Percentiles rank a stretch among this genome's conserved stretches.
Evolutionary conservation across 2,329 filamentous ascomycete species (phyloP).

Genomic region (Penicillium sp.): DNA sequence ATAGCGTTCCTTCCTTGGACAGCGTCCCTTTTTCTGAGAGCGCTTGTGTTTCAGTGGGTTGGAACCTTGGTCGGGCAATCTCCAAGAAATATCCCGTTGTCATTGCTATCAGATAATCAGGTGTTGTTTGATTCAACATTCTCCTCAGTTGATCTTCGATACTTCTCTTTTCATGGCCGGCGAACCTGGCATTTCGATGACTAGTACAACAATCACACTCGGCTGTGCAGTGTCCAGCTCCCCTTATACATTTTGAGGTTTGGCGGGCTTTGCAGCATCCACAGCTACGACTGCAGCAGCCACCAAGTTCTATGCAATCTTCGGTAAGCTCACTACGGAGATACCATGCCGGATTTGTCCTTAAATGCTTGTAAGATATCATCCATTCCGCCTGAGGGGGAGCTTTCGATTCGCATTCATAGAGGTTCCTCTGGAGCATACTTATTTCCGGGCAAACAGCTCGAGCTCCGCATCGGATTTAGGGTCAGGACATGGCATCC

Average conservation of each 20-base stretch:
- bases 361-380: neutral
- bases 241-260: neutral
- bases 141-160: neutral
- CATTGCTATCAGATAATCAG: neutral
- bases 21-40: neutral
- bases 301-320: neutral
- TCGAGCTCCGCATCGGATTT: neutral
- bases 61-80: neutral
- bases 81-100: neutral
- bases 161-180: neutral
- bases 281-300: neutral
- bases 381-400: neutral
- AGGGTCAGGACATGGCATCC: neutral
- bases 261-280: neutral
- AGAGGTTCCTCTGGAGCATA: neutral
- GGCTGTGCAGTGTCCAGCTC: neutral
- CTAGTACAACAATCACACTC: neutral
- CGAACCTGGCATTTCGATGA: neutral
- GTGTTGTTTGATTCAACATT: neutral
- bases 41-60: neutral
- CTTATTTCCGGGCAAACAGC: neutral
- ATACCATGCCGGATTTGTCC: neutral
- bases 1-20: too few relatives aligned
- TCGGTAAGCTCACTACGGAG: neutral
- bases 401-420: neutral